phyloP scores from a whole-genome alignment of 2,329 filamentous ascomycete species.

The Myriosclerotinia duriaeana region DNA sequence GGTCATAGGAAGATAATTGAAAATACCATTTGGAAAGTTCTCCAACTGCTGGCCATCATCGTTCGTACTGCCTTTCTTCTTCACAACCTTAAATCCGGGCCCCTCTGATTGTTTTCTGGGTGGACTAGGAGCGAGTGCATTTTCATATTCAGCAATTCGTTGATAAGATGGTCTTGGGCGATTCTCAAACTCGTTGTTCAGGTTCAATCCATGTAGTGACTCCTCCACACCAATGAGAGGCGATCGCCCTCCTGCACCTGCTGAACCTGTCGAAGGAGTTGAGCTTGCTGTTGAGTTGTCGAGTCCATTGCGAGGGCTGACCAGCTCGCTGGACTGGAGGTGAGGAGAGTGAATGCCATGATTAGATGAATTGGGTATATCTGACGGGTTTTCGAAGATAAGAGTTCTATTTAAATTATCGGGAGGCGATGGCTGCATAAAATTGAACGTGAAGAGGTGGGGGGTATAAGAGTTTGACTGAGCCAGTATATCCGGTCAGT shows the following conservation, averaged over 20 bases:
- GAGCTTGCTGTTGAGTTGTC: conserved; percentile 25
- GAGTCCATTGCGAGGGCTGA: conserved; percentile 37
- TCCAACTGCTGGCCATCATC: conserved; percentile 37
- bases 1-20: background rate
- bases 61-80: conserved; percentile 42
- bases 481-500: conserved; percentile 42
- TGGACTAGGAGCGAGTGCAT: conserved; percentile 51
- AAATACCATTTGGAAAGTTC: conserved; percentile 77
- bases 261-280: conserved; percentile 32
- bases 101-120: conserved; percentile 46
- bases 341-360: conserved; percentile 56
- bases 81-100: conserved; percentile 57
- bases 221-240: conserved; percentile 48
- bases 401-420: conserved; percentile 48
- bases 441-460: conserved; percentile 46
- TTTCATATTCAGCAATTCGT: conserved; percentile 61
- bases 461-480: conserved; percentile 36
- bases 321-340: conserved; percentile 43
- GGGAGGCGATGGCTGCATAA: conserved; percentile 62
- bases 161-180: conserved; percentile 42
- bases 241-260: conserved; percentile 14
- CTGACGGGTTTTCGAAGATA: conserved; percentile 43
- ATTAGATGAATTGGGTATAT: conserved; percentile 47
- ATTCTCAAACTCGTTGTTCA: conserved; percentile 36
- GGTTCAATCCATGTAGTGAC: conserved; percentile 54